phyloP scores from a whole-genome alignment of 768 basidiomycete species.

The Rubroboletus pulcherrimus region DNA sequence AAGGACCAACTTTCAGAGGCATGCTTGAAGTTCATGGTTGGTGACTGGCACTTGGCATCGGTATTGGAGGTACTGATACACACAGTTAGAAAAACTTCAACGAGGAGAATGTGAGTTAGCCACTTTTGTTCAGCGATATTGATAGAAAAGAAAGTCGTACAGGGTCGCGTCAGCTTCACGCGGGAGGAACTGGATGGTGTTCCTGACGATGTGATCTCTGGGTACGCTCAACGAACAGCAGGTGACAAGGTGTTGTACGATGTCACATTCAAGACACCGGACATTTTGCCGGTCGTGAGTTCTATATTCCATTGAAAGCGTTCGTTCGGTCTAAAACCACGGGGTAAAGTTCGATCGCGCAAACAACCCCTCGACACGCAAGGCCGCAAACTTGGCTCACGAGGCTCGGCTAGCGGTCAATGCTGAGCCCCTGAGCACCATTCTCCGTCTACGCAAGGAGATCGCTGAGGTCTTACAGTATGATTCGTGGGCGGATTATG shows the following conservation, averaged over 20 bases:
- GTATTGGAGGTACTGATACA: background rate
- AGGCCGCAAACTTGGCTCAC: conserved; percentile 56
- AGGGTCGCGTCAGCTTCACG: conserved; percentile 65
- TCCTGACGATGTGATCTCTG: conserved; percentile 71
- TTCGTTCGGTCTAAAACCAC: background rate
- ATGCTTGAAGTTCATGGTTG: conserved; percentile 70
- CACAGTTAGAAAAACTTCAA: conserved; percentile 73
- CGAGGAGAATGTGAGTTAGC: conserved; percentile 63
- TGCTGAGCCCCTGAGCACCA: conserved; percentile 63
- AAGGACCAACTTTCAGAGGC: conserved; percentile 75
- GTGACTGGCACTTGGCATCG: conserved; percentile 21
- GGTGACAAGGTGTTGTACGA: conserved; percentile 56
- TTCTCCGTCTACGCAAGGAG: conserved; percentile 63
- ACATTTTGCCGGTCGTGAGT: conserved; percentile 70
- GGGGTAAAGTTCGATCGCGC: conserved; percentile 68
- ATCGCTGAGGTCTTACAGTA: conserved; percentile 68
- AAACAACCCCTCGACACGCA: conserved; percentile 62
- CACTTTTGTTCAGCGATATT: background rate
- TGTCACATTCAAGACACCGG: conserved; percentile 77
- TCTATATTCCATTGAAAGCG: background rate
- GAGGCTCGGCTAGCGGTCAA: conserved; percentile 68
- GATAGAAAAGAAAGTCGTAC: background rate
- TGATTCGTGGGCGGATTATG: conserved; percentile 76
- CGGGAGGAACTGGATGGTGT: conserved; percentile 75
- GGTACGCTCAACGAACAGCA: conserved; percentile 63